These are phyloP conservation scores for Rostrohypoxylon terebratum DNA, from an alignment of 495 filamentous ascomycete species.

Conservation along the genomic window DNA sequence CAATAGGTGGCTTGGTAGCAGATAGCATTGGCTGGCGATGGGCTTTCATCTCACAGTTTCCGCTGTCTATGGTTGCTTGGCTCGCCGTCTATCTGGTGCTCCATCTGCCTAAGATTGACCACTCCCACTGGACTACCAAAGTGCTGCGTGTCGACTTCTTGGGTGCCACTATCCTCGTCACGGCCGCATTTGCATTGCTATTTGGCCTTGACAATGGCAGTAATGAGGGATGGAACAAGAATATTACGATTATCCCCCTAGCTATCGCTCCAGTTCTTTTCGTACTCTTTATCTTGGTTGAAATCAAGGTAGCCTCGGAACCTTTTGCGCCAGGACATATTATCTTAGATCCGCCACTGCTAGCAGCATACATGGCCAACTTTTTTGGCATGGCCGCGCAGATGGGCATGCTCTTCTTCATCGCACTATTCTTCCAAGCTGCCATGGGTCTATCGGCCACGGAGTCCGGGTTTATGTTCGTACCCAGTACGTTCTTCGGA, in stretches of 20 bases:
- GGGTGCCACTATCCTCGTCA: constrained; percentile 76
- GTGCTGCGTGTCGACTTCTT: constrained; percentile 82
- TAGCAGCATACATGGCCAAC: constrained; percentile 78
- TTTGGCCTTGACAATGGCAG: constrained; percentile 82
- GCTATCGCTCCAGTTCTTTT: constrained; percentile 71
- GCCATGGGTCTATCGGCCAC: constrained; percentile 75
- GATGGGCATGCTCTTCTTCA: constrained; percentile 75
- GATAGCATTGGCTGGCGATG: constrained; percentile 88
- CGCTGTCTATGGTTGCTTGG: constrained; percentile 76
- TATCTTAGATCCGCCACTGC: constrained; percentile 75
- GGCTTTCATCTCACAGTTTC: constrained; percentile 79
- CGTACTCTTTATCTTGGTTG: constrained; percentile 74
- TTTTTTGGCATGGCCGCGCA: constrained; percentile 80
- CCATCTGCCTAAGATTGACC: constrained; percentile 67
- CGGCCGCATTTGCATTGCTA: constrained; percentile 77
- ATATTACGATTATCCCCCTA: constrained; percentile 69
- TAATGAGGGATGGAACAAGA: constrained; percentile 75
- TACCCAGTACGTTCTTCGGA: constrained; percentile 72
- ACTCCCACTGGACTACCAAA: constrained; percentile 59
- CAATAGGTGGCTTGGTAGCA: constrained; percentile 79
- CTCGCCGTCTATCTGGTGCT: constrained; percentile 71
- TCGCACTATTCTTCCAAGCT: constrained; percentile 85
- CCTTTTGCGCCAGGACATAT: constrained; percentile 84
- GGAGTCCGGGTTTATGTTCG: constrained; percentile 71
- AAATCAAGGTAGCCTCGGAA: constrained; percentile 75